These are phyloP conservation scores for Stemphylium beticola DNA, from an alignment of 2,329 filamentous ascomycete genomes.

Conservation along the genomic window DNA sequence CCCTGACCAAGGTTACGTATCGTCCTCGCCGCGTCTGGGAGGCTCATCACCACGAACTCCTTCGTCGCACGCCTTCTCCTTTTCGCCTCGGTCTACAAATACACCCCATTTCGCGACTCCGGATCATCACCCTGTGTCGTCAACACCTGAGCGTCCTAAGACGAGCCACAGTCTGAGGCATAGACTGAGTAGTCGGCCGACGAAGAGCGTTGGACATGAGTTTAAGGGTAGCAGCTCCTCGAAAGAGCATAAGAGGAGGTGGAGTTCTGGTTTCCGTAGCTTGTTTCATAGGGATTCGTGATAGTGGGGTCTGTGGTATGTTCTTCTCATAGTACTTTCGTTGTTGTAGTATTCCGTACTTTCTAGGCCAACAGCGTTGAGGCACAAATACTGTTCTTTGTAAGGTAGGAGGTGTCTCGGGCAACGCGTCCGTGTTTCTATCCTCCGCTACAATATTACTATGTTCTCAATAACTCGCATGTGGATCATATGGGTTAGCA, in stretches of 20 bases:
- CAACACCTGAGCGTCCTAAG: slow-evolving; percentile 18
- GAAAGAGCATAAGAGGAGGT: slow-evolving; percentile 24
- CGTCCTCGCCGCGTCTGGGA: slow-evolving; percentile 1
- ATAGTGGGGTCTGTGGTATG: background rate
- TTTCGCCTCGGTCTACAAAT: slow-evolving; percentile 3
- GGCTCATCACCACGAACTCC: slow-evolving; percentile 7
- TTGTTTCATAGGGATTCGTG: slow-evolving; percentile 20
- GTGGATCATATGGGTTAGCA: too few species aligned
- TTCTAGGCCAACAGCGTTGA: too few species aligned
- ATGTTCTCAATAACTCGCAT: too few species aligned
- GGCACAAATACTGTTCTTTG: too few species aligned
- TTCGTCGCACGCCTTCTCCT: background rate
- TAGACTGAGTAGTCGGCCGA: slow-evolving; percentile 11
- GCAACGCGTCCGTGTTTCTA: too few species aligned
- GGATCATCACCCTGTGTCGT: slow-evolving; percentile 4
- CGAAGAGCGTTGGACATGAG: slow-evolving; percentile 12
- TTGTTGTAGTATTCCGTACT: too few species aligned
- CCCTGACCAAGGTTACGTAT: background rate
- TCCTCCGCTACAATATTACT: too few species aligned
- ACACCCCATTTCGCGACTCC: background rate
- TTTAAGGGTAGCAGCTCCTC: background rate
- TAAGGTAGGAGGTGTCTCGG: too few species aligned
- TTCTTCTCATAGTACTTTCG: too few species aligned
- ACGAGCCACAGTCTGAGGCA: slow-evolving; percentile 17
- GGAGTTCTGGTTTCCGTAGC: slow-evolving; percentile 30